Percentiles rank a stretch among this genome's conserved stretches.
These are phyloP conservation scores for Phaseolus coccineus DNA, from an alignment of 331 rosid genomes.

Conservation along the genomic window DNA sequence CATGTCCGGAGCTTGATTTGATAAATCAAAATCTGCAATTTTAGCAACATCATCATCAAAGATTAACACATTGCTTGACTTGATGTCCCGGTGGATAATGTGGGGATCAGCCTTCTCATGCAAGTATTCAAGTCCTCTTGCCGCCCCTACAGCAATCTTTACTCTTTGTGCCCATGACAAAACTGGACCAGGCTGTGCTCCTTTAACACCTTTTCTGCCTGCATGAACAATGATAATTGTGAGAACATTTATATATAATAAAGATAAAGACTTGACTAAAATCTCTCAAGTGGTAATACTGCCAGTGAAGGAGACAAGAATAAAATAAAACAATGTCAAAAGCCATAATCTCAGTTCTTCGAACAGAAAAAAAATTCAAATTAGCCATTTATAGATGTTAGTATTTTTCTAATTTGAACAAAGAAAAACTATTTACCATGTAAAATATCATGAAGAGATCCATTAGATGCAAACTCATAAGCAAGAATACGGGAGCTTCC, in stretches of 20 bases:
- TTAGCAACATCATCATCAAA: slow-evolving; percentile 87
- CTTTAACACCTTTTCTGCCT: slow-evolving; percentile 95
- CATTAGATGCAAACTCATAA: slow-evolving; percentile 89
- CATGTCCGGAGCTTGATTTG: slow-evolving; percentile 96
- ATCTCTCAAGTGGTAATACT: slow-evolving; percentile 17
- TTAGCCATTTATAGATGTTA: not conserved
- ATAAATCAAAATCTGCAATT: slow-evolving; percentile 90
- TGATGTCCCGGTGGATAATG: slow-evolving; percentile 87
- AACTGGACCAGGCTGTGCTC: slow-evolving; percentile 95
- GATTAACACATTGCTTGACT: slow-evolving; percentile 89
- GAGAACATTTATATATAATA: slow-evolving; percentile 18
- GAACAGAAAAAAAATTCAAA: slow-evolving; percentile 1
- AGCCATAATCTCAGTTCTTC: slow-evolving; percentile 37
- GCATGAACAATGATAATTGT: slow-evolving; percentile 35
- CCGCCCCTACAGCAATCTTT: slow-evolving; percentile 91
- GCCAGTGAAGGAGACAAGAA: slow-evolving; percentile 21
- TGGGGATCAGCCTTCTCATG: slow-evolving; percentile 91
- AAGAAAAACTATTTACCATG: slow-evolving; percentile 65
- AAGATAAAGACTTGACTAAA: slow-evolving; percentile 9
- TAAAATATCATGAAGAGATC: slow-evolving; percentile 92
- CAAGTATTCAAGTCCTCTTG: slow-evolving; percentile 88
- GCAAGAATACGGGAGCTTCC: slow-evolving; percentile 85
- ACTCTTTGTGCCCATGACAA: slow-evolving; percentile 92
- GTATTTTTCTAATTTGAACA: slow-evolving; percentile 30
- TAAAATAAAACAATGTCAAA: not conserved